These are phyloP conservation scores for Bruguiera gymnorhiza DNA, from an alignment of 345 rosid species.

Conservation along the genomic window DNA sequence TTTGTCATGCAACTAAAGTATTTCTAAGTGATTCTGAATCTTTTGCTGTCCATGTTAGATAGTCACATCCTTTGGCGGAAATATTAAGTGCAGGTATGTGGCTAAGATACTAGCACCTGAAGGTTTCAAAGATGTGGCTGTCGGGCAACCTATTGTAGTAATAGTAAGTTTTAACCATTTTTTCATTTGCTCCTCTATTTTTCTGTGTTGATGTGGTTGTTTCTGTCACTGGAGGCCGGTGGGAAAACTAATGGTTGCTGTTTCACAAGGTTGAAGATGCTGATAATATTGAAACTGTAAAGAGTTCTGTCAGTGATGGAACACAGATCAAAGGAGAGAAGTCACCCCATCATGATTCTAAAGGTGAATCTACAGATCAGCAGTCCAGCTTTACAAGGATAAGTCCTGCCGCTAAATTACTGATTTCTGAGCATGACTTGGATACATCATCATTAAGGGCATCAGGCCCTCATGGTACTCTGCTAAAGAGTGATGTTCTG, in stretches of 20 bases:
- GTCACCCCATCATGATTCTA: conserved; percentile 38
- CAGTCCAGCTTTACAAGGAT: conserved; percentile 61
- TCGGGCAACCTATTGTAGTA: conserved; percentile 63
- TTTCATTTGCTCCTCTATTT: no score
- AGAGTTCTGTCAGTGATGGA: conserved; percentile 47
- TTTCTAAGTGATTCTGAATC: no score
- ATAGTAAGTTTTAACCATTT: conserved; percentile 38
- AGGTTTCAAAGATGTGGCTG: conserved; percentile 67
- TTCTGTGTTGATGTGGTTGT: no score
- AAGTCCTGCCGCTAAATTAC: conserved; percentile 83
- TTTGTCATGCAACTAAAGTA: no score
- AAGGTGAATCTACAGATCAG: conserved; percentile 35
- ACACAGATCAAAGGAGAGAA: conserved; percentile 42
- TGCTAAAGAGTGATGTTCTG: conserved; percentile 81
- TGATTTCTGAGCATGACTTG: conserved; percentile 72
- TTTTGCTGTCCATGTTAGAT: no score
- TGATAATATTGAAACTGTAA: conserved; percentile 60
- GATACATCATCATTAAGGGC: conserved; percentile 75
- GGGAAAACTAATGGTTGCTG: no score
- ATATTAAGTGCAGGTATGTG: conserved; percentile 45
- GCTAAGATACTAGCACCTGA: conserved; percentile 69
- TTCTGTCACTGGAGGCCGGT: no score
- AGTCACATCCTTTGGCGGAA: not conserved
- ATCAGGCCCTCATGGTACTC: conserved; percentile 76
- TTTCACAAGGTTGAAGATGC: conserved; percentile 82